Conservation (phyloP, 73 alveolate genomes). For the Urostyla sp. region DNA sequence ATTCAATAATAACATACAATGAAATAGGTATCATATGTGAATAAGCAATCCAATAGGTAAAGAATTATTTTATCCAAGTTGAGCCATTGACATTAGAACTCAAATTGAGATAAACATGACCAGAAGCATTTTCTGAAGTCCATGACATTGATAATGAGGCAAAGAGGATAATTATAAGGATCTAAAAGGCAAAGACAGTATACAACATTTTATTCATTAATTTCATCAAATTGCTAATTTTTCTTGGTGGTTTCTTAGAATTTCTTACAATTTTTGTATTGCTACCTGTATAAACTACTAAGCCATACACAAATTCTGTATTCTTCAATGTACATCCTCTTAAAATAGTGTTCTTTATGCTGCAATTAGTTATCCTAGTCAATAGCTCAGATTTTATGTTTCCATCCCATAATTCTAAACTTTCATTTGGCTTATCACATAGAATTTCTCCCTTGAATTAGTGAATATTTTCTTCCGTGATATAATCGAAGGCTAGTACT, state of each 20-base stretch:
- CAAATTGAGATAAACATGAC: slow-evolving; percentile 14
- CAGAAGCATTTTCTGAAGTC: slow-evolving; percentile 19
- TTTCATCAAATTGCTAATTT: slow-evolving; percentile 68
- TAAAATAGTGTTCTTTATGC: slow-evolving; percentile 77
- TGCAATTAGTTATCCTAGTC: slow-evolving; percentile 27
- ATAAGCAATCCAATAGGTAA: slow-evolving; percentile 71
- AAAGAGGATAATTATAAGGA: slow-evolving; percentile 38
- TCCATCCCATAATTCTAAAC: slow-evolving; percentile 68
- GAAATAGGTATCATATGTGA: slow-evolving; percentile 81
- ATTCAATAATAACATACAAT: slow-evolving; percentile 83
- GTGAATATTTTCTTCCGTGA: neutral
- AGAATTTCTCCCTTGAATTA: slow-evolving; percentile 36
- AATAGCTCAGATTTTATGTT: slow-evolving; percentile 35
- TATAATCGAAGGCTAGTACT: slow-evolving; percentile 5
- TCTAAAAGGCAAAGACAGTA: slow-evolving; percentile 68
- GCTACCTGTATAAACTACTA: slow-evolving; percentile 91
- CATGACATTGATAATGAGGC: slow-evolving; percentile 49
- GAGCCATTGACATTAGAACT: neutral
- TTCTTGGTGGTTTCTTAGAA: slow-evolving; percentile 81
- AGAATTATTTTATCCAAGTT: slow-evolving; percentile 40
- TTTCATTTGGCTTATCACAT: slow-evolving; percentile 64
- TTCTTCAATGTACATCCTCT: slow-evolving; percentile 90
- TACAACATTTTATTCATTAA: slow-evolving; percentile 63
- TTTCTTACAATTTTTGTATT: slow-evolving; percentile 94
- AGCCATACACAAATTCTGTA: slow-evolving; percentile 85